Evolutionary conservation across 129 eudicot species (phyloP).

Genomic region (Glebionis coronaria): DNA sequence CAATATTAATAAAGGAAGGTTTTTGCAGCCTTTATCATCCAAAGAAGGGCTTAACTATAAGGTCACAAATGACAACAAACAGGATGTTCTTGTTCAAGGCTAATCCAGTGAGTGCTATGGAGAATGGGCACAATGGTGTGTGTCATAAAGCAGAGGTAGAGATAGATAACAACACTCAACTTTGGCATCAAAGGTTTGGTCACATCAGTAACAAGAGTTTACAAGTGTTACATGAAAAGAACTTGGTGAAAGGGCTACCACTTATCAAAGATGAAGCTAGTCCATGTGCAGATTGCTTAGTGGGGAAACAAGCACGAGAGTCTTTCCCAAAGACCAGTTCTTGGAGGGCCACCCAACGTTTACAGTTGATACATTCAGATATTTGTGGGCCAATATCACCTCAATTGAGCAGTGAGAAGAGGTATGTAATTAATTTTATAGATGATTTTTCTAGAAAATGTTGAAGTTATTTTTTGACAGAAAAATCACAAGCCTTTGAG

Average conservation of each 20-base stretch:
- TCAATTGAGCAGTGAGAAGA: no score
- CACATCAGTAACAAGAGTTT: constrained; percentile 4
- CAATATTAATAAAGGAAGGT: background rate
- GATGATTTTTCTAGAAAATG: no score
- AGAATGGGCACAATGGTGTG: background rate
- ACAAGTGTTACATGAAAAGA: background rate
- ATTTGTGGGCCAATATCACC: no score
- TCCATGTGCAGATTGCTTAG: background rate
- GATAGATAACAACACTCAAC: background rate
- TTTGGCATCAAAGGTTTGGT: constrained; percentile 16
- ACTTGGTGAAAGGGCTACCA: constrained; percentile 1
- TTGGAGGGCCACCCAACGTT: constrained; percentile 10
- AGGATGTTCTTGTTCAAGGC: constrained; percentile 12
- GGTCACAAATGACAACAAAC: background rate
- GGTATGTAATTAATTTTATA: no score
- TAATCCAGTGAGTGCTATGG: no score
- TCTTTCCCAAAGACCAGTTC: constrained; percentile 2
- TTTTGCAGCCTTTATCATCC: constrained; percentile 10
- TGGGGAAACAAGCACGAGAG: constrained; percentile 9
- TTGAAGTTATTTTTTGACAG: no score
- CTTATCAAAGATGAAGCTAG: background rate
- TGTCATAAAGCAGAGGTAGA: constrained; percentile 17
- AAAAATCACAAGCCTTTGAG: no score
- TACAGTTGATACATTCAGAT: background rate
- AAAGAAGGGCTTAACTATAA: background rate